A percentile compares a stretch with the other conserved stretches of the same genome.
Evolutionary conservation across 192 early-diverging fungal species (phyloP).

Genomic region (Piromyces finnis): DNA sequence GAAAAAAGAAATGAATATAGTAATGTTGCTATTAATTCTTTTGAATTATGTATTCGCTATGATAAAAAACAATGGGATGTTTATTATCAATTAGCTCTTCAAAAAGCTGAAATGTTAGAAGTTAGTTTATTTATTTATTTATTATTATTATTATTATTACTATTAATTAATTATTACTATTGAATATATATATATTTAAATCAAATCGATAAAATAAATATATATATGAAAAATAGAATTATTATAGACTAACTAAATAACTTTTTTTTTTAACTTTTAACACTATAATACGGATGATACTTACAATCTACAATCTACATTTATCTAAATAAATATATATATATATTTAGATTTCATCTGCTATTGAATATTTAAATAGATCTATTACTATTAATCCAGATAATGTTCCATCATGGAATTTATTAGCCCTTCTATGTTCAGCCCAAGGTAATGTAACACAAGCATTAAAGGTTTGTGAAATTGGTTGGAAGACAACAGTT

Average conservation of each 20-base stretch:
- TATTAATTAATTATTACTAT: no score
- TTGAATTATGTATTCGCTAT: neutral
- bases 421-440: constrained; percentile 20
- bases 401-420: constrained; percentile 18
- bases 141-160: no score
- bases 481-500: constrained; percentile 18
- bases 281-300: no score
- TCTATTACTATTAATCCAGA: constrained; percentile 10
- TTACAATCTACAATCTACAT: no score
- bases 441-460: constrained; percentile 12
- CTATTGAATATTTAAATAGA: constrained; percentile 13
- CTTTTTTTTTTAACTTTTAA: constrained; percentile 1
- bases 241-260: no score
- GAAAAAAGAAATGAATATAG: neutral
- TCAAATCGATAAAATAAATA: no score
- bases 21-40: neutral
- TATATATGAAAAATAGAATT: no score
- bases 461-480: constrained; percentile 17
- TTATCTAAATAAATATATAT: neutral
- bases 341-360: constrained; percentile 12
- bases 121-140: no score
- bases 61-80: constrained; percentile 4
- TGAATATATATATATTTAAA: no score
- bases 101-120: constrained; percentile 23
- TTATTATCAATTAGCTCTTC: constrained; percentile 21